These are phyloP conservation scores for Lactifluus echinatus DNA, from an alignment of 768 basidiomycete species.

Conservation along the genomic window DNA sequence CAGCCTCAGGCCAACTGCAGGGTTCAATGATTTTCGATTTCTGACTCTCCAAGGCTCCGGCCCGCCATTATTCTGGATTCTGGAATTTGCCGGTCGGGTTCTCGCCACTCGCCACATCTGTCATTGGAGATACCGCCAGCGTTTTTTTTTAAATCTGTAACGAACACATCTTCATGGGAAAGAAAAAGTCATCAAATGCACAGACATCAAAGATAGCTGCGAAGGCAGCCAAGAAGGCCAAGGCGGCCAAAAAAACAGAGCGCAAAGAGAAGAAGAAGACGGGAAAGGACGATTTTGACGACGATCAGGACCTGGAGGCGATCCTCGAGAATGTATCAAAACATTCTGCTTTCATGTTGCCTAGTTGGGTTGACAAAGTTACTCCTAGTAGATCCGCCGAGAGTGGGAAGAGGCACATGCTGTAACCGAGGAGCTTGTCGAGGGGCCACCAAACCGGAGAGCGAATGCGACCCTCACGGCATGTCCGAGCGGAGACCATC, in stretches of 20 bases:
- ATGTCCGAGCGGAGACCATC: slow-evolving; percentile 70
- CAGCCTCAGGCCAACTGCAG: neutral
- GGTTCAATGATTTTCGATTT: neutral
- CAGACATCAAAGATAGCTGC: slow-evolving; percentile 32
- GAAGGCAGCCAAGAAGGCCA: slow-evolving; percentile 61
- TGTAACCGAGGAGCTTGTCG: slow-evolving; percentile 78
- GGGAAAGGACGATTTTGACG: slow-evolving; percentile 45
- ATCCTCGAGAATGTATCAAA: slow-evolving; percentile 66
- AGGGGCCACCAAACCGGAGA: slow-evolving; percentile 73
- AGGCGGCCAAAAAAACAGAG: slow-evolving; percentile 57
- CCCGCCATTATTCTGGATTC: neutral
- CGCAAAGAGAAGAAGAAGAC: slow-evolving; percentile 57
- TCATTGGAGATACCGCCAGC: too few species aligned
- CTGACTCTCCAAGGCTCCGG: neutral
- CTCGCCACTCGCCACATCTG: too few species aligned
- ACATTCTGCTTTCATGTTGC: slow-evolving; percentile 7
- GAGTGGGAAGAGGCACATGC: slow-evolving; percentile 80
- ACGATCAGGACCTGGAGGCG: slow-evolving; percentile 72
- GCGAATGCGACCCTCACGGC: slow-evolving; percentile 78
- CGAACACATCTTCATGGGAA: slow-evolving; percentile 33
- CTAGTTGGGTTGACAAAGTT: neutral
- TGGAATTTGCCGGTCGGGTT: neutral
- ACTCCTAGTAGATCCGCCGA: slow-evolving; percentile 53
- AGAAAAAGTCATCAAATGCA: slow-evolving; percentile 39
- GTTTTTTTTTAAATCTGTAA: neutral